A percentile compares a stretch with the other conserved stretches of the same genome.
phyloP scores from a whole-genome alignment of 495 filamentous ascomycete species.

The Umbilicaria muhlenbergii region DNA sequence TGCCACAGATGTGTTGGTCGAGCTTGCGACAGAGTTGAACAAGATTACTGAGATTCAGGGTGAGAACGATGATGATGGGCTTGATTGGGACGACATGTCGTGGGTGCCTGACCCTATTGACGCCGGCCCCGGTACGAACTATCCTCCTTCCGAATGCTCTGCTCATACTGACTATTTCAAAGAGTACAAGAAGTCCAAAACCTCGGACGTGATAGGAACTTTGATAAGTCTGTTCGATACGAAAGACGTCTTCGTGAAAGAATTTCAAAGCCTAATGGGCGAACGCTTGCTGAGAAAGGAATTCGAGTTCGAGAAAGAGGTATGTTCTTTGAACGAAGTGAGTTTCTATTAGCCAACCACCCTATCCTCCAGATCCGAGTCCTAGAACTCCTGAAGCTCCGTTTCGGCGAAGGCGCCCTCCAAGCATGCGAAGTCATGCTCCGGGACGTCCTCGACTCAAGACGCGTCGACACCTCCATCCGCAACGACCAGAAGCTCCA shows the following conservation, averaged over 20 bases:
- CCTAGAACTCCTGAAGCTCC: conserved; percentile 72
- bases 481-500: conserved; percentile 29
- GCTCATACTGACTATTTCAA: neutral
- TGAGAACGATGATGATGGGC: conserved; percentile 42
- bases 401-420: conserved; percentile 71
- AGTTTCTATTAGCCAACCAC: neutral
- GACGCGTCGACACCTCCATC: conserved; percentile 50
- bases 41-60: conserved; percentile 35
- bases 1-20: conserved; percentile 41
- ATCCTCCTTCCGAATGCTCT: neutral
- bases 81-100: conserved; percentile 78
- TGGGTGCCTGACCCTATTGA: conserved; percentile 91
- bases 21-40: conserved; percentile 62
- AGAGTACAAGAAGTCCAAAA: conserved; percentile 79
- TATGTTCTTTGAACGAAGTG: neutral
- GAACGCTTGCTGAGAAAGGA: conserved; percentile 66
- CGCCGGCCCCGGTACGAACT: conserved; percentile 44
- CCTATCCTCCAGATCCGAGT: conserved; percentile 33
- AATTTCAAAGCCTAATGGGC: conserved; percentile 72
- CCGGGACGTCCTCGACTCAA: conserved; percentile 78
- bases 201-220: conserved; percentile 80
- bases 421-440: conserved; percentile 97
- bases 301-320: conserved; percentile 56
- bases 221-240: conserved; percentile 76
- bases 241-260: conserved; percentile 81